Evolutionary conservation across 2,329 filamentous ascomycete species (phyloP).

Genomic region (Chaetomium strumarium): DNA sequence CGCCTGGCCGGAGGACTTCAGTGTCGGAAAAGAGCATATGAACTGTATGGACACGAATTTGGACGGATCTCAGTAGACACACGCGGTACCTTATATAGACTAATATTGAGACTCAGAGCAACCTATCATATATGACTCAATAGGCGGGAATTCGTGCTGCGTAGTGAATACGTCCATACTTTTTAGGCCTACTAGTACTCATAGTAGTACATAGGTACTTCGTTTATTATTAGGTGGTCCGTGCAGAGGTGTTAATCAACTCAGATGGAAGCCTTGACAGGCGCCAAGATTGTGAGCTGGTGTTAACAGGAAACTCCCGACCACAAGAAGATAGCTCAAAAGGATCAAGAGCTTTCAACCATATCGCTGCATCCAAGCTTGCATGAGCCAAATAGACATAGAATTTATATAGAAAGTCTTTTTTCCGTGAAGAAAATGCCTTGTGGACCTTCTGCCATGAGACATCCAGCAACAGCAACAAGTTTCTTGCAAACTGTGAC

Average conservation of each 20-base stretch:
- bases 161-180: too few relatives aligned
- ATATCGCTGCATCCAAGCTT: neutral
- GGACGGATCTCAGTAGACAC: conserved; percentile 5
- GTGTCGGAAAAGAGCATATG: conserved; percentile 19
- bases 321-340: neutral
- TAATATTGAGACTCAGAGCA: neutral
- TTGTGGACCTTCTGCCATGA: neutral
- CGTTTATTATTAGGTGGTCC: neutral
- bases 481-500: conserved; percentile 21
- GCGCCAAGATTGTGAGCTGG: conserved; percentile 22
- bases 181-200: too few relatives aligned
- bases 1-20: conserved; percentile 18
- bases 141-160: too few relatives aligned
- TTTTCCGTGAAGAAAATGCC: neutral
- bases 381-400: neutral
- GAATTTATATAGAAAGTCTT: neutral
- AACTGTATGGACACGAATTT: conserved; percentile 6
- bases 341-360: neutral
- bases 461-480: neutral
- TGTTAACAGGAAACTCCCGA: conserved; percentile 25
- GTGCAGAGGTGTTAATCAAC: conserved; percentile 1
- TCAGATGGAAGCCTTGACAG: too few relatives aligned
- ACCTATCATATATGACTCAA: neutral
- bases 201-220: neutral
- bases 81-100: neutral